Percentiles rank a stretch among this genome's conserved stretches.
These are phyloP conservation scores for Castanopsis chinensis DNA, from an alignment of 306 rosid species.

Conservation along the genomic window DNA sequence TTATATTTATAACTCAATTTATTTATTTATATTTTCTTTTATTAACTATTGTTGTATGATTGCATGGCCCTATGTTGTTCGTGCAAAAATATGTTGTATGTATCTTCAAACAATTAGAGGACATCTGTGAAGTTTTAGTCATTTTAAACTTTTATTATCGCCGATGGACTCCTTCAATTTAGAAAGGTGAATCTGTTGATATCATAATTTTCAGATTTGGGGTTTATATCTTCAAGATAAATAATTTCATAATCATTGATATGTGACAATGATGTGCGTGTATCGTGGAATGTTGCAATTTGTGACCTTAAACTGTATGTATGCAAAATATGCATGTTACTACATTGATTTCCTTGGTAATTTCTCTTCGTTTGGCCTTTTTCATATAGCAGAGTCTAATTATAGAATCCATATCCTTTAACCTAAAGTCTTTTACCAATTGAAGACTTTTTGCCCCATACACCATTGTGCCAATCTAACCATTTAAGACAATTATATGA, in stretches of 20 bases:
- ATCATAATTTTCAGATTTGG: too few relatives aligned
- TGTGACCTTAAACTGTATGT: neutral
- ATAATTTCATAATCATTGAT: neutral
- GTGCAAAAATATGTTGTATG: neutral
- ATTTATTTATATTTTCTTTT: neutral
- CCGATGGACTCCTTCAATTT: neutral
- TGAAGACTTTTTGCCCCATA: neutral
- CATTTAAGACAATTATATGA: neutral
- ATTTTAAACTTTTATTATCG: neutral
- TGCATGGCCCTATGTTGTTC: neutral
- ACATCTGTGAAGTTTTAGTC: neutral
- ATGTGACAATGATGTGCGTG: neutral
- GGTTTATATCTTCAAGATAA: neutral
- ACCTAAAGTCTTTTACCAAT: neutral
- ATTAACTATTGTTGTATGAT: neutral
- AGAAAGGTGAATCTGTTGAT: neutral
- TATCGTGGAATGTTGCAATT: neutral
- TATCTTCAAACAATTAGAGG: neutral
- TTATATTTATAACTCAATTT: neutral
- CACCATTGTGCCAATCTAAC: neutral
- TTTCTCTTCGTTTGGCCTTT: neutral
- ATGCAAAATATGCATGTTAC: neutral
- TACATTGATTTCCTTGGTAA: neutral
- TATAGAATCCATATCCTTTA: neutral
- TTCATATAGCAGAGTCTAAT: neutral